Base-by-base conservation (phyloP, 495 filamentous ascomycete species). In the Letharia lupina region DNA sequence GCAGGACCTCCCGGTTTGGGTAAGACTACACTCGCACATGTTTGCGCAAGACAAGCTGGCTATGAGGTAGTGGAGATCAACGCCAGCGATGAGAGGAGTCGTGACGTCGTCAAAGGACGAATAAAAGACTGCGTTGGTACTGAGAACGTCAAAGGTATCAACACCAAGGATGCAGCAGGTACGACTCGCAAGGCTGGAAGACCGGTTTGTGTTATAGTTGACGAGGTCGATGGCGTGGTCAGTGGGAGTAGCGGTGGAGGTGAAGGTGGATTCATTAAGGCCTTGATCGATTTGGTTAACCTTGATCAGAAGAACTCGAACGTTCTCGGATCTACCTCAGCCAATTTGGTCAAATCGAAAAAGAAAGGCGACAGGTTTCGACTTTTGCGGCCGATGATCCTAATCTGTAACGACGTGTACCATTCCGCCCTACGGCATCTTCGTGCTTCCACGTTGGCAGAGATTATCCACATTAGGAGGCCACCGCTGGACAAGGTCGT, bases 361-460 rank as follows among this genome's bases (percentile, higher is more conserved):
- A 87, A 84, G 76, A 91, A 88, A 71, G 87, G 86, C 0, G 91
- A 96, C 69, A 85, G 85, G 48, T 98, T 98, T 74, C 83, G 87
- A 39, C 83, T 96, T 62, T 82, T 93, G 76, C 84, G 94, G 59
- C 94, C 94, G 0, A 79, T 98, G 44, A 91, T 98, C 65, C 76
- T 97, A 39, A 91, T 98, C 65, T 98, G 94, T 81, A 98, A 98
- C 67, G 94, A 98, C 76, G 83, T 96, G n/a, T 98, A 98, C 74
- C 91, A 95, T 70, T 84, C 94, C 33, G 90, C 91, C 63, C 82
- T 98, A 37, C 84, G 90, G 15, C 91, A 89, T 28, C 82, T 98
- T 23, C 84, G 94, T 39, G 86, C 90, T 63, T 90, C 91, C 0
- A 85, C 82, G 23, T 77, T 89, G 44, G 94, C 93, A 3, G 94